Base-by-base conservation (phyloP, 371 early-diverging fungal genomes). In the Mortierella sp. region DNA sequence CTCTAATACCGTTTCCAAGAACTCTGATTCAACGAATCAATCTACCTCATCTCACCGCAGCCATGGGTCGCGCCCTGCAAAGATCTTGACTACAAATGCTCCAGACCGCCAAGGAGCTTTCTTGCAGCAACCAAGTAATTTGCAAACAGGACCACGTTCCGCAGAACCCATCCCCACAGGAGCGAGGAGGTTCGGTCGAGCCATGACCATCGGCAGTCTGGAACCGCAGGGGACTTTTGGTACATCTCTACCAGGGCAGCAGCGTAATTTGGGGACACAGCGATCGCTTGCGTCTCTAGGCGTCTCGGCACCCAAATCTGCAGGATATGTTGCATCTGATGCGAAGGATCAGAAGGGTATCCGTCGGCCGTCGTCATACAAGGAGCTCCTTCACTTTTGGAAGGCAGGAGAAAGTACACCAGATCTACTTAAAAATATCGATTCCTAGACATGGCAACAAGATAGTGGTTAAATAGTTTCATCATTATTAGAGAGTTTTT, bases 311-410 rank as follows among this genome's bases (percentile, higher is more conserved):
- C 40, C 69, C 24, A 59, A 38, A 19, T 59, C 65, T 3, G 40
- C 58, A 15, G 32, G 58, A 13, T 9, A 50, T 36, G 2, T 32
- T 40, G 22, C 58, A 9, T 15, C 36, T 19, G 32, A 33, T 19
- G 50, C 59, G 4, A 52, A 66, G 9, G 4, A 58, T 58, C 28
- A 65, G 11, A 77, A 68, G 52, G 32, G 9, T 8, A 68, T 72
- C 21, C 59, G 72, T 13, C 53, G 77, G 55, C 77, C 77, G 0
- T 63, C 68, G 21, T 77, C 77, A 19, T 77, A 77, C 50, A 72
- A 72, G 65, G 77, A 77, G 21, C 59, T 77, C 50, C 58, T 77
- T 28, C 77, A 77, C 57, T 77, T 72, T 48, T 77, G 77, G 77
- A 77, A 77, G 58, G 77, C 77, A 11, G 77, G 77, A 6, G 77